These are phyloP conservation scores for Hypsizygus marmoreus DNA, from an alignment of 768 basidiomycete species.

Conservation along the genomic window DNA sequence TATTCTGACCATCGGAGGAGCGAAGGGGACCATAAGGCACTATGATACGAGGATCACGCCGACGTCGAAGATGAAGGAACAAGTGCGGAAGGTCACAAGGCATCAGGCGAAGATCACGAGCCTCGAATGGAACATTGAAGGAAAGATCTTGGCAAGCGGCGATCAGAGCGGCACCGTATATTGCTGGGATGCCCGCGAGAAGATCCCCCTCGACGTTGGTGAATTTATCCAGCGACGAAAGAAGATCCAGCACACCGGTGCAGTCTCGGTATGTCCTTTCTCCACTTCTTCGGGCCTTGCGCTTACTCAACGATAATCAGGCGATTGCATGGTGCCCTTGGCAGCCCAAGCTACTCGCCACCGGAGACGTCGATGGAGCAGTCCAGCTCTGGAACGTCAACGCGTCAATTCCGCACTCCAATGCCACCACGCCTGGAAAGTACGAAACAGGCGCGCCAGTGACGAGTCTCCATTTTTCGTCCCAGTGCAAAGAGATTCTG, in stretches of 20 bases:
- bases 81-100: constrained; percentile 62
- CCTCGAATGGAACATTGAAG: constrained; percentile 68
- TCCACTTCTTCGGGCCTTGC: neutral
- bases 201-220: constrained; percentile 53
- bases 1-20: constrained; percentile 64
- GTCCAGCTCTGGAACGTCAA: constrained; percentile 59
- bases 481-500: constrained; percentile 83
- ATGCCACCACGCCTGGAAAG: constrained; percentile 45
- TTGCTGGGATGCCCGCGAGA: constrained; percentile 71
- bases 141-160: constrained; percentile 71
- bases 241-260: constrained; percentile 71
- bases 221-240: constrained; percentile 57
- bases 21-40: constrained; percentile 72
- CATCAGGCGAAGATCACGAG: constrained; percentile 70
- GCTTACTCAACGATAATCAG: constrained; percentile 32
- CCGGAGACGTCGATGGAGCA: constrained; percentile 64
- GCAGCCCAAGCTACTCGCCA: constrained; percentile 77
- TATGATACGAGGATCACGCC: constrained; percentile 20
- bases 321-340: constrained; percentile 91
- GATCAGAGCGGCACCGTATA: constrained; percentile 76
- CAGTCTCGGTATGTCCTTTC: constrained; percentile 46
- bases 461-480: constrained; percentile 72
- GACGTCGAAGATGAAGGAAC: constrained; percentile 54
- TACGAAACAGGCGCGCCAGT: constrained; percentile 60
- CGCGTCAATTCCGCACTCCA: constrained; percentile 41